These are phyloP conservation scores for Piromyces finnis DNA, from an alignment of 192 early-diverging fungal genomes.

Conservation along the genomic window DNA sequence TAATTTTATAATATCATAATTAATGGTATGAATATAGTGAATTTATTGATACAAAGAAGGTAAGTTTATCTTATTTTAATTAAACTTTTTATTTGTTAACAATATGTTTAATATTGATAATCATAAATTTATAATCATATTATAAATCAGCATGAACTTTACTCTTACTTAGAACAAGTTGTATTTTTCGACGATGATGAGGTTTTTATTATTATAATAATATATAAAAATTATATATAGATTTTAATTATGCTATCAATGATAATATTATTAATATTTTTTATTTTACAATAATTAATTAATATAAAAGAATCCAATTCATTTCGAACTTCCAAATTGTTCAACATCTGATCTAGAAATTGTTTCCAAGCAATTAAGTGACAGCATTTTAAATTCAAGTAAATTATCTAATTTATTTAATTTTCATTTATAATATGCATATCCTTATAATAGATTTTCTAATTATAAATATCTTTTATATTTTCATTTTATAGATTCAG, in stretches of 20 bases:
- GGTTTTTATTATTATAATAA: background rate
- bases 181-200: background rate
- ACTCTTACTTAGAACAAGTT: background rate
- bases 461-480: too few species aligned
- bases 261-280: background rate
- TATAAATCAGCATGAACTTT: background rate
- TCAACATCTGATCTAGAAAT: background rate
- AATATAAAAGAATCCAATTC: background rate
- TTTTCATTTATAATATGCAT: too few species aligned
- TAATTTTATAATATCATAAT: too few species aligned
- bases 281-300: background rate
- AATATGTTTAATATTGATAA: too few species aligned
- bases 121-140: too few species aligned
- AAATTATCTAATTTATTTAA: background rate
- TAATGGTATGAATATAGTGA: too few species aligned
- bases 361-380: background rate
- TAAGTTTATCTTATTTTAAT: background rate
- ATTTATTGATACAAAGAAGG: background rate
- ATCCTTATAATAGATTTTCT: too few species aligned
- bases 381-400: background rate
- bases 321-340: background rate
- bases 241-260: too few species aligned
- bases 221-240: too few species aligned
- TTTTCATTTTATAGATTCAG: background rate
- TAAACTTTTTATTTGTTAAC: too few species aligned